Conservation (phyloP, 352 stramenopile species). For the Phytopythium boreale region DNA sequence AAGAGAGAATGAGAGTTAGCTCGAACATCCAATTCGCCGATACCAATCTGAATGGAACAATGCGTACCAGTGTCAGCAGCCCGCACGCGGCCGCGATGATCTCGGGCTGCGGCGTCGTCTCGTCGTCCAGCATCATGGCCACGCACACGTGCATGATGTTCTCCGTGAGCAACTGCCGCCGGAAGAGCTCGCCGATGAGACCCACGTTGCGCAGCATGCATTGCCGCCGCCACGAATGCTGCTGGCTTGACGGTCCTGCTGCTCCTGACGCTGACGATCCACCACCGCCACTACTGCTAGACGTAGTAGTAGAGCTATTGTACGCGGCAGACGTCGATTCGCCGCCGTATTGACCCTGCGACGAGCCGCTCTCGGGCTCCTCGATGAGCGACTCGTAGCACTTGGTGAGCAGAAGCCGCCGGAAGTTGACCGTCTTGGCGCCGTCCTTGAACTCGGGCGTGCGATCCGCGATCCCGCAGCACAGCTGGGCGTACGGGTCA, state of each 20-base stretch:
- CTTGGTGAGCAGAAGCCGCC: slow-evolving; percentile 69
- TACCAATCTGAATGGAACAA: not conserved
- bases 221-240: slow-evolving; percentile 68
- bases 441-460: slow-evolving; percentile 82
- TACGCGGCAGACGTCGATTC: slow-evolving; percentile 11
- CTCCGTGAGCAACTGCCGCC: slow-evolving; percentile 71
- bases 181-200: slow-evolving; percentile 76
- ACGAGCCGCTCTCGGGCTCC: slow-evolving; percentile 37
- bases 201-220: slow-evolving; percentile 77
- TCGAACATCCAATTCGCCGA: not conserved
- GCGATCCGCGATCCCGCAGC: slow-evolving; percentile 52
- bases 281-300: not conserved
- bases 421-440: slow-evolving; percentile 83
- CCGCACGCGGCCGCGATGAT: slow-evolving; percentile 70
- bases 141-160: slow-evolving; percentile 86
- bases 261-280: not conserved
- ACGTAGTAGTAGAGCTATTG: not conserved
- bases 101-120: slow-evolving; percentile 53
- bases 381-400: slow-evolving; percentile 83
- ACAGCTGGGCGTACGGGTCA: slow-evolving; percentile 62
- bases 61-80: slow-evolving; percentile 51
- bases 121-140: slow-evolving; percentile 81
- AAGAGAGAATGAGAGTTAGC: not conserved
- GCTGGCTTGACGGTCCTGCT: slow-evolving; percentile 3
- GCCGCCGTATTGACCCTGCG: slow-evolving; percentile 5